Percentiles rank a stretch among this genome's conserved stretches.
These are phyloP conservation scores for Sisymbrium irio DNA, from an alignment of 345 rosid genomes.

Conservation along the genomic window DNA sequence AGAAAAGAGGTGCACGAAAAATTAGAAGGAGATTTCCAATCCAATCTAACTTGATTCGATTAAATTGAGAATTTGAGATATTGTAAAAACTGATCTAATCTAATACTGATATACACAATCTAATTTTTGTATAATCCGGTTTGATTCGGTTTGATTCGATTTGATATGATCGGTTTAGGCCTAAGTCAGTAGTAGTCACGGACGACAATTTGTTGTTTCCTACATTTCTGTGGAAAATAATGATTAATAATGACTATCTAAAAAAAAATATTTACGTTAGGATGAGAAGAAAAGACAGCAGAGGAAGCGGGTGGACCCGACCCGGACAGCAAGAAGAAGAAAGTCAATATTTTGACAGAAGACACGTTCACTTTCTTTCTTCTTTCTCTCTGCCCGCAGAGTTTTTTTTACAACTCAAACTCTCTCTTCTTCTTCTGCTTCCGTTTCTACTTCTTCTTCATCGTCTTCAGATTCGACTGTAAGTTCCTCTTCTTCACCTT, in stretches of 20 bases:
- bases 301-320: constrained; percentile 28
- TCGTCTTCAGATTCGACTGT: constrained; percentile 33
- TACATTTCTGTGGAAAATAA: not conserved
- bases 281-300: constrained; percentile 17
- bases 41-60: too few relatives aligned
- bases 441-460: not conserved
- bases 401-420: not conserved
- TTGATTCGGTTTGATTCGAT: too few relatives aligned
- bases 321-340: constrained; percentile 32
- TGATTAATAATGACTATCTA: not conserved
- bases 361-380: constrained; percentile 20
- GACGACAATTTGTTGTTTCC: too few relatives aligned
- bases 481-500: constrained; percentile 10
- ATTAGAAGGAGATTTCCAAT: too few relatives aligned
- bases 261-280: not conserved
- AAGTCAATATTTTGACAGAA: constrained; percentile 27
- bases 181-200: too few relatives aligned
- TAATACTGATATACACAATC: too few relatives aligned
- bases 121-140: too few relatives aligned
- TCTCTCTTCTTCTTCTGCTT: not conserved
- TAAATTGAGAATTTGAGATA: too few relatives aligned
- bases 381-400: not conserved
- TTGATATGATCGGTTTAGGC: too few relatives aligned
- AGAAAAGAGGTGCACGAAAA: too few relatives aligned
- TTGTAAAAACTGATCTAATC: too few relatives aligned